A percentile compares a stretch with the other conserved stretches of the same genome.
phyloP scores from a whole-genome alignment of 2,329 filamentous ascomycete species.

The Aspergillus brasiliensis region DNA sequence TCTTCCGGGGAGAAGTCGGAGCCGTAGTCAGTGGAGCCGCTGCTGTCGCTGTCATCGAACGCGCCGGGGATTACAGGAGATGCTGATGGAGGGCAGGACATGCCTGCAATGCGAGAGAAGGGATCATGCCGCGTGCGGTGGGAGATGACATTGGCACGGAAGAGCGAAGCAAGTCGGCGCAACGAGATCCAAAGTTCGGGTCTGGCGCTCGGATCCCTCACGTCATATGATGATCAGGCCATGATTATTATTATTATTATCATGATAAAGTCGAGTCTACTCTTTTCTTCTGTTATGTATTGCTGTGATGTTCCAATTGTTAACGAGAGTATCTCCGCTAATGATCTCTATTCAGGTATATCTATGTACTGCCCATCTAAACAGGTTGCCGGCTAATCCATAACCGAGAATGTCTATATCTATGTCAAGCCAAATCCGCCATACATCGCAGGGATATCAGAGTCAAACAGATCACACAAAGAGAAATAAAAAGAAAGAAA shows the following conservation, averaged over 20 bases:
- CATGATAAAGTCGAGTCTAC: background rate
- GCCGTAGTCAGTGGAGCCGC: constrained; percentile 59
- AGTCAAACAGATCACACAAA: background rate
- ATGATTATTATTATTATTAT: background rate
- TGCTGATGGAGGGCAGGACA: constrained; percentile 31
- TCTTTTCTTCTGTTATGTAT: background rate
- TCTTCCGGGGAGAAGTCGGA: constrained; percentile 63
- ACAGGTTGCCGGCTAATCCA: constrained; percentile 13
- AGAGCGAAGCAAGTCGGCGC: background rate
- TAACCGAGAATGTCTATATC: constrained; percentile 6
- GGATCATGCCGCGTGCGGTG: constrained; percentile 22
- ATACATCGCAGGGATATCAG: constrained; percentile 1
- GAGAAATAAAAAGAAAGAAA: background rate
- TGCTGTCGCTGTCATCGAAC: constrained; percentile 15
- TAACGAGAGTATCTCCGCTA: background rate
- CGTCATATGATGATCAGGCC: constrained; percentile 8
- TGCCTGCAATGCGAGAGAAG: constrained; percentile 28
- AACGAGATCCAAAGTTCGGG: background rate
- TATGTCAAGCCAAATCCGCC: background rate
- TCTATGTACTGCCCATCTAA: constrained; percentile 6
- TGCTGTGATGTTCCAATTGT: background rate
- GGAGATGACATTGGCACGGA: background rate
- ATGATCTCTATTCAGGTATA: constrained; percentile 7
- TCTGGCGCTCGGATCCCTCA: background rate
- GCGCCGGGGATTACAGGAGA: constrained; percentile 23